phyloP scores from a whole-genome alignment of 2,329 filamentous ascomycete species.

The Colletotrichum lini region DNA sequence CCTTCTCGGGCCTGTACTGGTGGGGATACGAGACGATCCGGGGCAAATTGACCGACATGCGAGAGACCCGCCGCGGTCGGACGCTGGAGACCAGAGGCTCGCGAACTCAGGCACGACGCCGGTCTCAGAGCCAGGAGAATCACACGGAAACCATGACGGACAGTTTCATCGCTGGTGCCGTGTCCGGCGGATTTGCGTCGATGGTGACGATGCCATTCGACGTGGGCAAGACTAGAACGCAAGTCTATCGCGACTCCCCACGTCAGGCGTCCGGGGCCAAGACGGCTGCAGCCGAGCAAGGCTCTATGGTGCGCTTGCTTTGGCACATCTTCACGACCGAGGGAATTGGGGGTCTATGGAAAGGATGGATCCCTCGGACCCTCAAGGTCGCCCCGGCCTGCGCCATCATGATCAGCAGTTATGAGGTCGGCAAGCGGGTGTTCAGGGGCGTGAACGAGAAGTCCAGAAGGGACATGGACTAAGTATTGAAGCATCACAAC shows the following conservation, averaged over 20 bases:
- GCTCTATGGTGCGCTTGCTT: slow-evolving; percentile 86
- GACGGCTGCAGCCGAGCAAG: slow-evolving; percentile 75
- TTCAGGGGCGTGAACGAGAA: slow-evolving; percentile 81
- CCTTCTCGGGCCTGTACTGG: slow-evolving; percentile 98
- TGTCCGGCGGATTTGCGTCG: slow-evolving; percentile 87
- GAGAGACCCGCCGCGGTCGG: slow-evolving; percentile 66
- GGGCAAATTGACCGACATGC: slow-evolving; percentile 77
- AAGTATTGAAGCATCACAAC: slow-evolving; percentile 20
- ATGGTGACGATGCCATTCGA: slow-evolving; percentile 96
- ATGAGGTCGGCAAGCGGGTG: slow-evolving; percentile 94
- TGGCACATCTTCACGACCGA: slow-evolving; percentile 92
- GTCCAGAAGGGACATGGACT: slow-evolving; percentile 43
- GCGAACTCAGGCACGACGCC: slow-evolving; percentile 61
- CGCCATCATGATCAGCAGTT: slow-evolving; percentile 99
- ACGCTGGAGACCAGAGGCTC: slow-evolving; percentile 54
- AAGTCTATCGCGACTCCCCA: slow-evolving; percentile 78
- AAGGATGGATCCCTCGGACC: slow-evolving; percentile 90
- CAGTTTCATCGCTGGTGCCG: slow-evolving; percentile 88
- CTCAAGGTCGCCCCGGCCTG: slow-evolving; percentile 96
- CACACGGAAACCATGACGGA: slow-evolving; percentile 86
- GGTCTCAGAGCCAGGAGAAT: slow-evolving; percentile 76
- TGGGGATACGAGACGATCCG: slow-evolving; percentile 94
- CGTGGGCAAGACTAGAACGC: slow-evolving; percentile 95
- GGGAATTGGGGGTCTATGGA: slow-evolving; percentile 86
- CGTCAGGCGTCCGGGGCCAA: slow-evolving; percentile 51